Percentiles rank a stretch among this genome's conserved stretches.
Evolutionary conservation across 208 protist genomes (phyloP).

Genomic region (Blechomonas ayalai): DNA sequence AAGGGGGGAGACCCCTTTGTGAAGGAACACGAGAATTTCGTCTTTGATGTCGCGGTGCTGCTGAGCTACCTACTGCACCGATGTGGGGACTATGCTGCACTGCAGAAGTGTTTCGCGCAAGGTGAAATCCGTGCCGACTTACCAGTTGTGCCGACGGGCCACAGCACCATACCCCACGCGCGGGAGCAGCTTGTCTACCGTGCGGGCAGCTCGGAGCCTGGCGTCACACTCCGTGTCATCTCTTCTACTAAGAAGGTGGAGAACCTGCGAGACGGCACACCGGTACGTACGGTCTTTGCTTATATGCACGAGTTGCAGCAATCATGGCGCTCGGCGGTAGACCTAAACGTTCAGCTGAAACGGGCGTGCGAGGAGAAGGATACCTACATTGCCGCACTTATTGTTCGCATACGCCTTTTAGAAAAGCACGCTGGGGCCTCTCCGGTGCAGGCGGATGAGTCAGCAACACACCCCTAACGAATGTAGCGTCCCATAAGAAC

Average conservation of each 20-base stretch:
- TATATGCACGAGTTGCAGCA: slow-evolving; percentile 14
- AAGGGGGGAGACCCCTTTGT: slow-evolving; percentile 1
- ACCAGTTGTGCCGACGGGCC: not conserved
- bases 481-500: too few relatives aligned
- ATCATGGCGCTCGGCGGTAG: slow-evolving; percentile 14
- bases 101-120: slow-evolving; percentile 13
- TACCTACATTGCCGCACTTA: slow-evolving; percentile 4
- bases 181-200: slow-evolving; percentile 16
- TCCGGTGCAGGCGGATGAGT: too few relatives aligned
- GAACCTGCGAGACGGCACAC: slow-evolving; percentile 15
- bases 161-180: slow-evolving; percentile 1
- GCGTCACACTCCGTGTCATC: slow-evolving; percentile 11
- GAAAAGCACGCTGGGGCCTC: too few relatives aligned
- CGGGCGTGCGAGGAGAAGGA: slow-evolving; percentile 17
- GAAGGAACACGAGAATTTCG: slow-evolving; percentile 12
- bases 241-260: not conserved
- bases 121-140: slow-evolving; percentile 8
- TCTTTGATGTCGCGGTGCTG: slow-evolving; percentile 12
- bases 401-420: slow-evolving; percentile 1
- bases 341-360: slow-evolving; percentile 22
- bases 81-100: slow-evolving; percentile 11
- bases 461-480: too few relatives aligned
- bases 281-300: slow-evolving; percentile 9
- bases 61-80: slow-evolving; percentile 5
- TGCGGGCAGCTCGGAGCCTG: not conserved